These are phyloP conservation scores for Isoetes engelmannii DNA, from an alignment of 83 land plant genomes.

Conservation along the genomic window DNA sequence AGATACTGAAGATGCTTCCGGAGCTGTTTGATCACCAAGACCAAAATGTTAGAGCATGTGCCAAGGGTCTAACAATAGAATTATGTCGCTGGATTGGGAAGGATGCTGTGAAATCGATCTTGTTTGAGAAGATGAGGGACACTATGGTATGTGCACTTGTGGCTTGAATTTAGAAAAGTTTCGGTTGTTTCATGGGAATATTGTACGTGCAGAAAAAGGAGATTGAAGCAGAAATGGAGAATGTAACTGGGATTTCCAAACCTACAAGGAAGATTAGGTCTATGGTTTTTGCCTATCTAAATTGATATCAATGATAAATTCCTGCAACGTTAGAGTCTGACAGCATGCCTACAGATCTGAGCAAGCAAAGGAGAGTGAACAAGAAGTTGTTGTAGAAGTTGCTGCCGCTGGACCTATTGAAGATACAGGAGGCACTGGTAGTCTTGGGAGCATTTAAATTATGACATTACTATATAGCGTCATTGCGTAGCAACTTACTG, in stretches of 20 bases:
- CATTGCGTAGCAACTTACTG: too few relatives aligned
- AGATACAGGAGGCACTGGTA: slow-evolving; percentile 62
- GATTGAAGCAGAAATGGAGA: slow-evolving; percentile 86
- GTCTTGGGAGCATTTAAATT: not conserved
- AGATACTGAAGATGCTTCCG: slow-evolving; percentile 92
- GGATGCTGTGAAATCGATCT: slow-evolving; percentile 86
- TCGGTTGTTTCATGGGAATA: not conserved
- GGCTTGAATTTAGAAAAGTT: not conserved
- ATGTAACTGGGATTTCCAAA: slow-evolving; percentile 66
- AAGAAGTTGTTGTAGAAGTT: slow-evolving; percentile 49
- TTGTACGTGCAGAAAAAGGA: slow-evolving; percentile 72
- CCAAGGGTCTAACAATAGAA: slow-evolving; percentile 93
- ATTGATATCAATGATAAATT: not conserved
- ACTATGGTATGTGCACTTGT: slow-evolving; percentile 58
- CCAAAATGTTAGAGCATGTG: slow-evolving; percentile 93
- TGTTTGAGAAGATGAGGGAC: slow-evolving; percentile 97
- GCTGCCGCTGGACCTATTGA: slow-evolving; percentile 43
- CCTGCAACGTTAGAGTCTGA: too few relatives aligned
- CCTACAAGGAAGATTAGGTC: slow-evolving; percentile 94
- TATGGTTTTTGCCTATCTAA: too few relatives aligned
- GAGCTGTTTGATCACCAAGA: slow-evolving; percentile 99
- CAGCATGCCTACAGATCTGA: slow-evolving; percentile 53
- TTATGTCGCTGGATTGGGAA: slow-evolving; percentile 99
- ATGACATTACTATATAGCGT: not conserved
- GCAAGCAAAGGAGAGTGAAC: slow-evolving; percentile 88